Evolutionary conservation across 1,139 yeast species (phyloP).

Genomic region (Suhomyces guaymorum): DNA sequence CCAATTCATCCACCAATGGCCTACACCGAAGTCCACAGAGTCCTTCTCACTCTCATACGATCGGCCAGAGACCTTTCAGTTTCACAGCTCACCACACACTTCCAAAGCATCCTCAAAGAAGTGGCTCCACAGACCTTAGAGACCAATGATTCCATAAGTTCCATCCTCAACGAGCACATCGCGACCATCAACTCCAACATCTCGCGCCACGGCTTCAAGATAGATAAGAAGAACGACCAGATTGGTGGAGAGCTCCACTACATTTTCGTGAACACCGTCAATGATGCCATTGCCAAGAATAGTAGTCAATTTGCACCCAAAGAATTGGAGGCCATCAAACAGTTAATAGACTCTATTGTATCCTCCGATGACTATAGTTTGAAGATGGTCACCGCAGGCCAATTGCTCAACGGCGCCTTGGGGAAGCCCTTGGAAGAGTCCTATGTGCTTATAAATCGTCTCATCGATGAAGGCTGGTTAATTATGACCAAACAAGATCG

Average conservation of each 20-base stretch:
- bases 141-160: constrained; percentile 10
- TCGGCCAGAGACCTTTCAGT: constrained; percentile 31
- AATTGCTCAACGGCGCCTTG: constrained; percentile 23
- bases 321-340: constrained; percentile 52
- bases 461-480: constrained; percentile 59
- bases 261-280: constrained; percentile 44
- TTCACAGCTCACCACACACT: constrained; percentile 15
- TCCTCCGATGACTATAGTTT: constrained; percentile 30
- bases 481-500: constrained; percentile 27
- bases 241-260: constrained; percentile 33
- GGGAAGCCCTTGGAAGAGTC: constrained; percentile 35
- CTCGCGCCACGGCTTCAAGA: constrained; percentile 44
- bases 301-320: constrained; percentile 45
- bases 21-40: constrained; percentile 38
- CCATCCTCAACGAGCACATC: constrained; percentile 27
- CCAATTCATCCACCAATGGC: constrained; percentile 2
- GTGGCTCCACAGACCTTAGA: constrained; percentile 9
- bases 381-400: constrained; percentile 32
- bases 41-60: constrained; percentile 49
- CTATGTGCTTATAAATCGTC: constrained; percentile 33
- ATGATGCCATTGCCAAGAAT: constrained; percentile 43
- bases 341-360: constrained; percentile 48
- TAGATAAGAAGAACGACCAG: constrained; percentile 43
- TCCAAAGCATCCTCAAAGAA: constrained; percentile 15
- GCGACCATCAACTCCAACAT: constrained; percentile 42